Base-by-base conservation (phyloP, 768 basidiomycete genomes). In the Pisolithus sp. region DNA sequence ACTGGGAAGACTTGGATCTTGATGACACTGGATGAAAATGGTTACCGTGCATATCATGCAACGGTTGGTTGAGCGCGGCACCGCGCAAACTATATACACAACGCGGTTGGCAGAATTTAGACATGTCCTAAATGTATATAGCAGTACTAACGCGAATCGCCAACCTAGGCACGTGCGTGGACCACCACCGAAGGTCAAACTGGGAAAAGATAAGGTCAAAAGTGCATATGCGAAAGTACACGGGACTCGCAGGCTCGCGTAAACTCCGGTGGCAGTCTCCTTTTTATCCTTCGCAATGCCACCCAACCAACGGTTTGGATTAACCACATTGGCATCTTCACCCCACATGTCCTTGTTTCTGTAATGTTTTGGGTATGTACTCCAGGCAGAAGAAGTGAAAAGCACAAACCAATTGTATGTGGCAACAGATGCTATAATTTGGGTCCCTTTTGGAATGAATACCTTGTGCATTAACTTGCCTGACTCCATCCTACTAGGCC, bases 1-100 rank as follows among this genome's bases (percentile, higher is more conserved):
- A 77, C 72, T n/a, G 83, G 59, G 63, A 85, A 81, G 0, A 75
- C 71, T 55, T 84, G 82, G 15, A 83, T 60, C 61, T 85, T 80
- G 38, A 74, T 59, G 0, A 81, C 58, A 4, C 70, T 72, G 15
- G 9, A 2, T 20, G 9, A 44, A 21, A 44, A n/a, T n/a, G 21
- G 17, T 20, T 9, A 10, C 9, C 10, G 20, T 41, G 55, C 40
- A 1, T 20, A 10, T 34, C 40, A n/a, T 28, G 7, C 47, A 23
- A n/a, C 12, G 28, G 5, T 46, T 26, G 26, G 9, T 3, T 53
- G 21, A 38, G 34, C 50, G 20, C 52, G 47, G 20, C 48, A 50
- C 45, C 45, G 10, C 5, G n/a, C 7, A 43, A 26, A 50, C n/a
- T n/a, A 9, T n/a, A n/a, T n/a, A n/a, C n/a, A n/a, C n/a, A n/a